These are phyloP conservation scores for Suillus sp. DNA, from an alignment of 768 basidiomycete species.

Conservation along the genomic window DNA sequence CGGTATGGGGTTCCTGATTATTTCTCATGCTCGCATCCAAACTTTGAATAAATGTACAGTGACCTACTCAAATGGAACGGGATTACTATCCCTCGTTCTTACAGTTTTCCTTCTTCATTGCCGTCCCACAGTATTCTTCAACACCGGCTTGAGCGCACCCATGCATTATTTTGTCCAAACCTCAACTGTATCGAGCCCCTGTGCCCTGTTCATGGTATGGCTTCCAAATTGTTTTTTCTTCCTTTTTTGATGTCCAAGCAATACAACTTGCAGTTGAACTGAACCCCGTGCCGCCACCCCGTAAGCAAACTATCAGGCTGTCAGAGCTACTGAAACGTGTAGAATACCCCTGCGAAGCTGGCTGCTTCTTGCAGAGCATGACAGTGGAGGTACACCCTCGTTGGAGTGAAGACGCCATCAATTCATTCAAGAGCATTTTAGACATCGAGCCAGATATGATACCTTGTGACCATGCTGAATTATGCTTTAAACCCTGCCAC, in stretches of 20 bases:
- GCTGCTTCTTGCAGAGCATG: conserved; percentile 28
- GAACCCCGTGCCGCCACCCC: conserved; percentile 20
- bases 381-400: conserved; percentile 25
- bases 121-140: conserved; percentile 21
- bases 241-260: conserved; percentile 18
- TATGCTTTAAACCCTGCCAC: conserved; percentile 59
- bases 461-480: conserved; percentile 56
- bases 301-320: conserved; percentile 3
- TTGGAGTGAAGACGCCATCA: conserved; percentile 44
- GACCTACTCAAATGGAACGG: conserved; percentile 34
- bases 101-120: conserved; percentile 14
- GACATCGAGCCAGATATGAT: conserved; percentile 45
- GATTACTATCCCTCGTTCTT: conserved; percentile 26
- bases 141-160: conserved; percentile 37
- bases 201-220: conserved; percentile 52
- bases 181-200: conserved; percentile 51
- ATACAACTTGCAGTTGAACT: conserved; percentile 23
- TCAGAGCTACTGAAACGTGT: conserved; percentile 13
- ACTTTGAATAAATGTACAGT: conserved; percentile 23
- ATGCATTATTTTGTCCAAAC: conserved; percentile 53
- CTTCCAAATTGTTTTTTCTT: conserved; percentile 6
- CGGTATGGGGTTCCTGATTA: conserved; percentile 35
- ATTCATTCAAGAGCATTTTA: conserved; percentile 42
- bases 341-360: conserved; percentile 27
- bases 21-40: conserved; percentile 20